Base-by-base conservation (phyloP, 2,329 filamentous ascomycete species). In the Aspergillus calidoustus region DNA sequence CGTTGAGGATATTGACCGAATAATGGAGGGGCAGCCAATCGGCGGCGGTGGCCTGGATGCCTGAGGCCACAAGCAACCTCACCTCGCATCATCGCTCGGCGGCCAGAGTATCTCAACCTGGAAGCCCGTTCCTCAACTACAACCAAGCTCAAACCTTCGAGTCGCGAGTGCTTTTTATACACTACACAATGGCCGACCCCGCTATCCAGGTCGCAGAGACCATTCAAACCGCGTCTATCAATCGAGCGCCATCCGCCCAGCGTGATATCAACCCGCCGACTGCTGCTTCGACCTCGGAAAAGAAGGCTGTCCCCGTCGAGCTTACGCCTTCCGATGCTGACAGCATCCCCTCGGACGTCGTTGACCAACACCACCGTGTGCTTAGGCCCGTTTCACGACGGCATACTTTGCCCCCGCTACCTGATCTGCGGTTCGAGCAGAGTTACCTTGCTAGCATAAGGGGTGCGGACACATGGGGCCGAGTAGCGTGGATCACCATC, bases 401-500 rank as follows among this genome's bases (percentile, higher is more conserved):
- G 15, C 71, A 76, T 34, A 75, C 73, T n/a, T 85, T 97, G 72
- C 93, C 93, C 51, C 87, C 87, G 3, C 75, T 90, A 51, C 88
- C 88, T 4, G 95, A 99, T 80, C 82, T 99, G 68, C 87, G 95
- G 48, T 98, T 98, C 79, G 95, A 99, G 81, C 95, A 99, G 84
- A 97, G 93, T 83, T 99, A 99, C 77, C 85, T 99, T 59, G 90
- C 91, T 70, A 96, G 93, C 79, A 91, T 99, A 69, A 86, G 89
- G 66, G 84, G 87, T 59, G 92, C 93, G 41, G 87, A 95, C 67
- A 88, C 87, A 25, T 93, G 89, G 88, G 89, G 90, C 81, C 87
- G 87, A 75, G 86, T 99, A 34, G 84, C 86, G 7, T 91, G 90
- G 81, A 94, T 99, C 68, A 99, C 95, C 19, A 77, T 91, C 41